Evolutionary conservation across 176 grass and related monocot species (phyloP), one percentile per base, ranked within the genome.

Genomic region (Oryza punctata): DNA sequence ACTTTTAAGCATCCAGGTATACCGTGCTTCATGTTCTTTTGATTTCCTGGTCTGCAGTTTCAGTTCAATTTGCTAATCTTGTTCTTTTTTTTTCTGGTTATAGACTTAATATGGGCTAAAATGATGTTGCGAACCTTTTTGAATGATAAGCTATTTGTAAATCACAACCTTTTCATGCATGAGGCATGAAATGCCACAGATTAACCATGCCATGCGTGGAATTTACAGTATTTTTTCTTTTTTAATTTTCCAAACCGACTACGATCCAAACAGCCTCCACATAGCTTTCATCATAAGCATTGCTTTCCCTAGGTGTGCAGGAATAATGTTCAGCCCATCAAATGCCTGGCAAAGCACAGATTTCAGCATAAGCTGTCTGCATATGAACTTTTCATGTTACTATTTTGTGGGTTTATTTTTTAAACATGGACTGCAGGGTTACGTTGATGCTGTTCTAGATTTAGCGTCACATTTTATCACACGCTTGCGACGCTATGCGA

Each of bases 381-480:
- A 12, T 60, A 78, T 11, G 38, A 78, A 26, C 38, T 45, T 50
- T 86, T 75, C 73, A 73, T 69, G 29, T 25, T 82, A 73, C 57
- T 82, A 69, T 59, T 82, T 65, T 72, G 12, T 69, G n/a, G 19
- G 12, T 75, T 92, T 89, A 75, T 70, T 75, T 61, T 89, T 72
- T 43, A 41, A 40, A 65, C 68, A 74, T 74, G 66, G 65, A 85
- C 72, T 85, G 81, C 91, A 99, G 96, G 93, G 93, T 24, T 99
- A 99, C 33, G 96, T 99, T 78, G 96, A 99, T 40, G 91, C 96
- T 75, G 89, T 99, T 85, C 93, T 99, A 85, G 96, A 99, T 94
- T 89, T 99, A 80, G 96, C 96, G 38, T 99, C 96, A 65, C 91
- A 99, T 88, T 99, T 99, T 78, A 99, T 99, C 44, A 94, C 93